Conservation (phyloP, 2,329 filamentous ascomycete species). For the Ceratocystis colombiana region DNA sequence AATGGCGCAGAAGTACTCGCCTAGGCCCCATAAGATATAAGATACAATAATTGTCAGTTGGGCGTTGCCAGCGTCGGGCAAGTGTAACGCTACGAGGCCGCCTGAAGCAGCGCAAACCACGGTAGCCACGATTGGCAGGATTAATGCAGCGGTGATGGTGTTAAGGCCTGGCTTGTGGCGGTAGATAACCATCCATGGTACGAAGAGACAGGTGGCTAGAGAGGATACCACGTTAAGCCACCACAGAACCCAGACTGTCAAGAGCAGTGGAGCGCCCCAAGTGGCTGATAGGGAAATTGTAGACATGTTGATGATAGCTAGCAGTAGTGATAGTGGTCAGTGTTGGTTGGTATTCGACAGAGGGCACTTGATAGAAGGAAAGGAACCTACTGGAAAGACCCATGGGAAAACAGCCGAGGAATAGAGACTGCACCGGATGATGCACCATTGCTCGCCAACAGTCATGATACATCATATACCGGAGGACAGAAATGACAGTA, state of each 20-base stretch:
- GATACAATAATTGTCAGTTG: slow-evolving; percentile 52
- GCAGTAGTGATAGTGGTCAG: background rate
- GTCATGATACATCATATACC: slow-evolving; percentile 55
- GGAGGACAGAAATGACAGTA: slow-evolving; percentile 43
- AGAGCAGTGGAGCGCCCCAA: slow-evolving; percentile 48
- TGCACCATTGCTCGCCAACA: slow-evolving; percentile 58
- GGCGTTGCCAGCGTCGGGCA: slow-evolving; percentile 47
- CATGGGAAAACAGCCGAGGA: slow-evolving; percentile 60
- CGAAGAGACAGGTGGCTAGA: slow-evolving; percentile 43
- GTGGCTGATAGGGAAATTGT: slow-evolving; percentile 50
- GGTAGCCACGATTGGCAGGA: slow-evolving; percentile 58
- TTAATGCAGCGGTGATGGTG: slow-evolving; percentile 53
- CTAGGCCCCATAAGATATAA: slow-evolving; percentile 60
- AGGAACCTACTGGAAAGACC: slow-evolving; percentile 40
- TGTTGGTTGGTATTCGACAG: background rate
- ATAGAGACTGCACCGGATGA: slow-evolving; percentile 57
- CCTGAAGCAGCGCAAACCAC: slow-evolving; percentile 57
- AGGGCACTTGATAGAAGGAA: background rate
- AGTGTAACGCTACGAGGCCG: slow-evolving; percentile 50
- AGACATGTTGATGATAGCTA: slow-evolving; percentile 53
- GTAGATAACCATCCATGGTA: slow-evolving; percentile 48
- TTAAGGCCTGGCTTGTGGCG: slow-evolving; percentile 40
- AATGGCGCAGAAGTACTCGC: slow-evolving; percentile 47
- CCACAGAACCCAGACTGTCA: slow-evolving; percentile 49
- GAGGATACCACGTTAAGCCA: slow-evolving; percentile 47